Evolutionary conservation across 768 basidiomycete genomes (phyloP).

Genomic region (Lyophyllum atratum): DNA sequence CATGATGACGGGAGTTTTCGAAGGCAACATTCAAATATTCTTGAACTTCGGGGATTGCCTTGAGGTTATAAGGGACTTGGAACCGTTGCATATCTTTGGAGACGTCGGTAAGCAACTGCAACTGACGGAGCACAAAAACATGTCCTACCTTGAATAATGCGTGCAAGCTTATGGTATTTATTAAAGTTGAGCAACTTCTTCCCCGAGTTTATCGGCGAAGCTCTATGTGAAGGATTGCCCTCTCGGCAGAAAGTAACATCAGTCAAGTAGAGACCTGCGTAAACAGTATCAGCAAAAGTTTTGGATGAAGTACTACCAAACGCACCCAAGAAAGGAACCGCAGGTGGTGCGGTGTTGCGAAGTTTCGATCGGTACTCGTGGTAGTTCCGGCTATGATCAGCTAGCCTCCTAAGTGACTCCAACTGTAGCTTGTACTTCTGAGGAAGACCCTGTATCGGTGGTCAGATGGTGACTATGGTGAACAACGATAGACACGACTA

Average conservation of each 20-base stretch:
- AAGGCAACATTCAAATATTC: conserved; percentile 74
- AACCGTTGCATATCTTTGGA: conserved; percentile 86
- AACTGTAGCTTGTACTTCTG: conserved; percentile 83
- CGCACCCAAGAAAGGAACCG: conserved; percentile 92
- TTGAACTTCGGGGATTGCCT: conserved; percentile 89
- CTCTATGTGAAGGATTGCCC: conserved; percentile 85
- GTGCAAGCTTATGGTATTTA: conserved; percentile 89
- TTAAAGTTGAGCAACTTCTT: conserved; percentile 94
- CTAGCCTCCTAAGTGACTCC: conserved; percentile 79
- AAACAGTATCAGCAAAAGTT: conserved; percentile 11
- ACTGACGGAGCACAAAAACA: neutral
- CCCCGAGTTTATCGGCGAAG: conserved; percentile 71
- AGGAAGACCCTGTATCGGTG: conserved; percentile 61
- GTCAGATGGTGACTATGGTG: neutral
- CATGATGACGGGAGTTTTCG: conserved; percentile 71
- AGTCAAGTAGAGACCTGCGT: conserved; percentile 77
- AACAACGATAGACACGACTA: conserved; percentile 30
- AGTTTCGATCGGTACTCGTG: conserved; percentile 88
- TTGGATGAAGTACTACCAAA: conserved; percentile 9
- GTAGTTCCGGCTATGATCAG: conserved; percentile 90
- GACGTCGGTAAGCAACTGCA: neutral
- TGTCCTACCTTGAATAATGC: conserved; percentile 74
- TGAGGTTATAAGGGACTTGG: conserved; percentile 83
- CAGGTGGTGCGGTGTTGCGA: conserved; percentile 87
- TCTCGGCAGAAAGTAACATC: conserved; percentile 96